phyloP scores from a whole-genome alignment of 106 monocot species.

The Platanthera guangdongensis region DNA sequence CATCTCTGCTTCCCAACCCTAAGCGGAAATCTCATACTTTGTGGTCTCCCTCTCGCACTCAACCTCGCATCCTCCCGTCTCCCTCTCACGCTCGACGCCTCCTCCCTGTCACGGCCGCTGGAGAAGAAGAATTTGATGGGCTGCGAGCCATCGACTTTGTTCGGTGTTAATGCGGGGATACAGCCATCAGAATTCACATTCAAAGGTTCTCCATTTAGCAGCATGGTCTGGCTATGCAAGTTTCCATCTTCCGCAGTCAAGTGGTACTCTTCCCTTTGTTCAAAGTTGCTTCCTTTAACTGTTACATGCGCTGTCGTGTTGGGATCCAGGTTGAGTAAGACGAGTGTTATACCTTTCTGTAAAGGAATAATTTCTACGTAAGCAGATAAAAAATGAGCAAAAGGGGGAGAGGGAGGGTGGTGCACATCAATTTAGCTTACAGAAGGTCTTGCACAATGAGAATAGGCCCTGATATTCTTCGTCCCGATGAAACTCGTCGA shows the following conservation, averaged over 20 bases:
- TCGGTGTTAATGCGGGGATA: conserved; percentile 45
- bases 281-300: conserved; percentile 9
- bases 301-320: conserved; percentile 39
- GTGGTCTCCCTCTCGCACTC: too few relatives aligned
- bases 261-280: conserved; percentile 70
- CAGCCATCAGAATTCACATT: conserved; percentile 30
- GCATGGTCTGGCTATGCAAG: conserved; percentile 64
- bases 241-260: too few relatives aligned
- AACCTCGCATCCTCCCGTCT: too few relatives aligned
- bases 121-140: conserved; percentile 52
- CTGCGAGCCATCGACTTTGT: conserved; percentile 23
- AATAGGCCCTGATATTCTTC: too few relatives aligned
- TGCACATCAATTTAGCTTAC: too few relatives aligned
- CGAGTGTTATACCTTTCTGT: conserved; percentile 65
- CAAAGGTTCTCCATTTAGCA: conserved; percentile 54
- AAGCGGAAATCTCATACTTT: too few relatives aligned
- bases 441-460: too few relatives aligned
- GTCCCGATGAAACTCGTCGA: too few relatives aligned
- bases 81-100: too few relatives aligned
- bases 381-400: not conserved
- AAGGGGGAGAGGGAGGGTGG: too few relatives aligned
- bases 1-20: too few relatives aligned
- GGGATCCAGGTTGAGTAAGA: conserved; percentile 65
- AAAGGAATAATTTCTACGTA: not conserved
- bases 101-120: too few relatives aligned